phyloP scores from a whole-genome alignment of 2,329 filamentous ascomycete species.

The Clonostachys rosea region DNA sequence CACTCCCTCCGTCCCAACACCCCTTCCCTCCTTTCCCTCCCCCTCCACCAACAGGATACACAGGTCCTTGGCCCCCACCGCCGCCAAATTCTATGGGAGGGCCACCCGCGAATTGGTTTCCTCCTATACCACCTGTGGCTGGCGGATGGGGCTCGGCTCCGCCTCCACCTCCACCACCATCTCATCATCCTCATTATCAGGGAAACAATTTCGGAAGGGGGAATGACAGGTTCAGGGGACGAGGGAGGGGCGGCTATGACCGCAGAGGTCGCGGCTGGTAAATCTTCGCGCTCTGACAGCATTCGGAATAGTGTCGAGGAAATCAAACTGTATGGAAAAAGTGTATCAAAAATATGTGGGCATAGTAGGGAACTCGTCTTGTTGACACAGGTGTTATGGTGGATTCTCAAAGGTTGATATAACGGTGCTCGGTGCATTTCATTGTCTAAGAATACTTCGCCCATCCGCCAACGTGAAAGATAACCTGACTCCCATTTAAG shows the following conservation, averaged over 20 bases:
- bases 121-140: slow-evolving; percentile 4
- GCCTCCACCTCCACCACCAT: slow-evolving; percentile 11
- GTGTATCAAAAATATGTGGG: no score
- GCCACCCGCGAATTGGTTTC: not conserved
- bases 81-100: slow-evolving; percentile 17
- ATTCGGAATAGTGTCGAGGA: no score
- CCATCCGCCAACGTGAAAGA: slow-evolving; percentile 7
- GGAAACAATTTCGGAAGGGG: not conserved
- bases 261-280: slow-evolving; percentile 10
- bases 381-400: no score
- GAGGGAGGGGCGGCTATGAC: slow-evolving; percentile 21
- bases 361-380: no score
- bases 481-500: no score
- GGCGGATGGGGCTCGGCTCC: slow-evolving; percentile 3
- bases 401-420: no score
- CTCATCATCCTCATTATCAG: slow-evolving; percentile 4
- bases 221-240: slow-evolving; percentile 15
- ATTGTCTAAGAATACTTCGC: no score
- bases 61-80: slow-evolving; percentile 36
- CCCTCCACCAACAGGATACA: slow-evolving; percentile 29
- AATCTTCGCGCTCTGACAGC: no score
- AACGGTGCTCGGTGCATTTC: no score
- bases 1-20: slow-evolving; percentile 9
- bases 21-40: slow-evolving; percentile 21
- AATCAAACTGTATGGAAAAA: no score